A percentile compares a stretch with the other conserved stretches of the same genome.
These are phyloP conservation scores for Podospora didyma DNA, from an alignment of 495 filamentous ascomycete genomes.

Conservation along the genomic window DNA sequence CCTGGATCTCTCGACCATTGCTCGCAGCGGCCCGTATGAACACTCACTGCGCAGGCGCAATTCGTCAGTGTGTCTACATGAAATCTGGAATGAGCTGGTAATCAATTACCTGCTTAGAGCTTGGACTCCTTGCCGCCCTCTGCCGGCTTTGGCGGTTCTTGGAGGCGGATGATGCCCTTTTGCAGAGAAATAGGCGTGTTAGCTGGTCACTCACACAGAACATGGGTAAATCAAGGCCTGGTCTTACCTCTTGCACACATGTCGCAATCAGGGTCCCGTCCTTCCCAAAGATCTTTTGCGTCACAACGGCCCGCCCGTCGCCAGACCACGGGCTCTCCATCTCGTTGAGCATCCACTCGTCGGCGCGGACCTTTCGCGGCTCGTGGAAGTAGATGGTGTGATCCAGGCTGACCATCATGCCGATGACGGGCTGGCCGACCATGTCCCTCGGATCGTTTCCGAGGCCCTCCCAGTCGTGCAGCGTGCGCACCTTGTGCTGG, in stretches of 20 bases:
- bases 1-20: no score
- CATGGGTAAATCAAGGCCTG: constrained; percentile 1
- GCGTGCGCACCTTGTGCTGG: constrained; percentile 24
- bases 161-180: constrained; percentile 24
- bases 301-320: constrained; percentile 81
- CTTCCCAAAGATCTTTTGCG: constrained; percentile 80
- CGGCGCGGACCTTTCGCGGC: constrained; percentile 70
- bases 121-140: constrained; percentile 23
- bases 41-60: no score
- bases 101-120: constrained; percentile 16
- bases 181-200: no score
- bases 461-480: constrained; percentile 42
- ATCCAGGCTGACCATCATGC: constrained; percentile 96
- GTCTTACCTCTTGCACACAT: constrained; percentile 72
- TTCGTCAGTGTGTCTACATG: no score
- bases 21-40: no score
- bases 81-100: no score
- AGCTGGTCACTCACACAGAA: not conserved
- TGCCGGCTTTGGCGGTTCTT: constrained; percentile 8
- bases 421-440: constrained; percentile 51
- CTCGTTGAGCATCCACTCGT: constrained; percentile 93
- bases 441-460: constrained; percentile 34
- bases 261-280: constrained; percentile 82
- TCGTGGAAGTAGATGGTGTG: constrained; percentile 95
- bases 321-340: constrained; percentile 93